phyloP scores from a whole-genome alignment of 257 asterid species.

The Nicotiana sylvestris region DNA sequence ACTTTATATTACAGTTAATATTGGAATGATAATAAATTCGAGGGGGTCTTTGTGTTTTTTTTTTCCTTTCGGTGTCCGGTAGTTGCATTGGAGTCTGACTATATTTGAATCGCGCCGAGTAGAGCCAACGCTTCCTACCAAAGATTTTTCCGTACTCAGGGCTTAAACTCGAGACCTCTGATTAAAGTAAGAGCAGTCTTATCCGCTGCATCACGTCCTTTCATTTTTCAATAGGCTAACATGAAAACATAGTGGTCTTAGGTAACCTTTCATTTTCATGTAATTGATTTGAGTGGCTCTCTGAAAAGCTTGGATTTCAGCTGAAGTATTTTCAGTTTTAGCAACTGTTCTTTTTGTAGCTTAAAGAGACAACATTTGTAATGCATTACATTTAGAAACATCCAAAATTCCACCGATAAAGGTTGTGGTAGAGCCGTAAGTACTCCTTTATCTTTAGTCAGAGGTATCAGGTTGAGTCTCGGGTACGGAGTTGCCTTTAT shows the following conservation, averaged over 20 bases:
- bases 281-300: background rate
- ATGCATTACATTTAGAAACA: background rate
- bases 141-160: too few relatives aligned
- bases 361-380: background rate
- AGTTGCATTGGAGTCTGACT: too few relatives aligned
- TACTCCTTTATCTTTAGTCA: too few relatives aligned
- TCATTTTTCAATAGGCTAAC: background rate
- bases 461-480: too few relatives aligned
- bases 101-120: too few relatives aligned
- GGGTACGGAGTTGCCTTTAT: too few relatives aligned
- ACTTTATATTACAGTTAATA: background rate
- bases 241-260: background rate
- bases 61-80: too few relatives aligned
- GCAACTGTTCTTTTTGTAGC: background rate
- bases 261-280: slow-evolving; percentile 1
- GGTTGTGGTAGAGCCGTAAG: too few relatives aligned
- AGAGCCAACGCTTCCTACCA: too few relatives aligned
- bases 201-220: too few relatives aligned
- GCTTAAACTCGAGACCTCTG: too few relatives aligned
- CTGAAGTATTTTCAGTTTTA: background rate
- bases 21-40: background rate
- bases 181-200: too few relatives aligned
- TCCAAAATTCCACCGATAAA: background rate
- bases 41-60: background rate
- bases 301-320: background rate